Evolutionary conservation across 805 yeast genomes (phyloP).

Genomic region (Cyberlindnera sargentensis): DNA sequence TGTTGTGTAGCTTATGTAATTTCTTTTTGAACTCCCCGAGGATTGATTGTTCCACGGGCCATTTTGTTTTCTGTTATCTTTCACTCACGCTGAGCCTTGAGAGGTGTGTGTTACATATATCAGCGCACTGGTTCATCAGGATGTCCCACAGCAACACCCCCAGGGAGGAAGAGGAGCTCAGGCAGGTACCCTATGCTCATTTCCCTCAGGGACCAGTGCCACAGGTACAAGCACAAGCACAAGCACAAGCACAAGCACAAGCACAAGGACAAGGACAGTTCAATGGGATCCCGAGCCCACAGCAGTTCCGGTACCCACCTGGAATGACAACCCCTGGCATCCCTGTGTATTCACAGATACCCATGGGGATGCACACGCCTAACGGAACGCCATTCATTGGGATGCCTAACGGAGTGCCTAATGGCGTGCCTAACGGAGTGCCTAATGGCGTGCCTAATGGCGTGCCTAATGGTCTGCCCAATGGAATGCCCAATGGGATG

Average conservation of each 20-base stretch:
- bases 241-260: constrained; percentile 7
- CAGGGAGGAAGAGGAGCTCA: neutral
- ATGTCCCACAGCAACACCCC: constrained; percentile 1
- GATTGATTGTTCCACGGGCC: too few relatives aligned
- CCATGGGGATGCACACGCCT: too few relatives aligned
- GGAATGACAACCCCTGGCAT: too few relatives aligned
- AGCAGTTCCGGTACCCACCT: too few relatives aligned
- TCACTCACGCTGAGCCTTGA: too few relatives aligned
- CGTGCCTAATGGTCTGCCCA: neutral
- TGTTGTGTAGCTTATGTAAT: too few relatives aligned
- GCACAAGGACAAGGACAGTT: constrained; percentile 4
- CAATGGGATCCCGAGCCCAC: neutral
- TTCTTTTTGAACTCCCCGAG: too few relatives aligned
- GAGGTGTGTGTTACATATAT: too few relatives aligned
- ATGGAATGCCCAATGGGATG: neutral
- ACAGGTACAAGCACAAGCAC: neutral
- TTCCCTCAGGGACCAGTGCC: too few relatives aligned
- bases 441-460: neutral
- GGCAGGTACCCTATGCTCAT: neutral
- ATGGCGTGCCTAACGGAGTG: neutral
- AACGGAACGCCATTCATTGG: too few relatives aligned
- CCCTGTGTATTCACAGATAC: too few relatives aligned
- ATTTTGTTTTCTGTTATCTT: too few relatives aligned
- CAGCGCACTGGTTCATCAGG: neutral
- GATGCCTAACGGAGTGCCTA: neutral